phyloP scores from a whole-genome alignment of 2,329 filamentous ascomycete genomes.

The Pezizomycotina sp. region DNA sequence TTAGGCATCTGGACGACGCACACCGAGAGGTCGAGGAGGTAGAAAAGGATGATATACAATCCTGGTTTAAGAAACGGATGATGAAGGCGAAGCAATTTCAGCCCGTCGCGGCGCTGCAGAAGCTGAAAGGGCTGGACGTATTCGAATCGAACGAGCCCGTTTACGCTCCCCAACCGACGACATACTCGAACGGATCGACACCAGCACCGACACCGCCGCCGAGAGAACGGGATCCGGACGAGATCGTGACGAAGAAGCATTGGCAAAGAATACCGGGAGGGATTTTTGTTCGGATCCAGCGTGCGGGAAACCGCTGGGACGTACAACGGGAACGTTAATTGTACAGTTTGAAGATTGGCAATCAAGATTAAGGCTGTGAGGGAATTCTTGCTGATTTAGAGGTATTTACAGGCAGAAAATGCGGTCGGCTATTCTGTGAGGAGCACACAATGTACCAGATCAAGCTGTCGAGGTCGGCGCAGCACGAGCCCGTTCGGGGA shows the following conservation, averaged over 20 bases:
- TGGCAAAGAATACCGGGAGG: conserved; percentile 63
- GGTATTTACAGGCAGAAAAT: conserved; percentile 43
- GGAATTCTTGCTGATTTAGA: conserved; percentile 9
- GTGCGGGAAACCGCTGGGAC: conserved; percentile 64
- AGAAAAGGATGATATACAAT: conserved; percentile 86
- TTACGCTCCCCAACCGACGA: conserved; percentile 28
- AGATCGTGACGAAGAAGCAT: conserved; percentile 70
- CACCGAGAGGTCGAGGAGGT: conserved; percentile 80
- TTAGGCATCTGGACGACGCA: conserved; percentile 64
- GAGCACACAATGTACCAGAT: conserved; percentile 99
- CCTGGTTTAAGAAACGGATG: conserved; percentile 92
- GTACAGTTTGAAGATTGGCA: conserved; percentile 28
- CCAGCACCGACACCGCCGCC: conserved; percentile 26
- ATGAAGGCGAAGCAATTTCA: conserved; percentile 86
- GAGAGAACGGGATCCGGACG: conserved; percentile 56
- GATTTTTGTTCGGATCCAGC: conserved; percentile 76
- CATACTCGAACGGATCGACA: conserved; percentile 24
- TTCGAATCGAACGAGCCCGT: conserved; percentile 69
- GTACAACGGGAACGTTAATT: conserved; percentile 74
- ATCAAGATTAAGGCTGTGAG: not conserved
- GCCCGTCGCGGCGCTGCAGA: conserved; percentile 76
- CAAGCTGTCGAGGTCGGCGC: conserved; percentile 78
- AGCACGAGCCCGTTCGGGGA: conserved; percentile 76
- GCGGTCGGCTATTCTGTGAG: conserved; percentile 85
- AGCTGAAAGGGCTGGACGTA: conserved; percentile 76